These are phyloP conservation scores for Naganishia sp. DNA, from an alignment of 1,284 basidiomycete genomes.

Conservation along the genomic window DNA sequence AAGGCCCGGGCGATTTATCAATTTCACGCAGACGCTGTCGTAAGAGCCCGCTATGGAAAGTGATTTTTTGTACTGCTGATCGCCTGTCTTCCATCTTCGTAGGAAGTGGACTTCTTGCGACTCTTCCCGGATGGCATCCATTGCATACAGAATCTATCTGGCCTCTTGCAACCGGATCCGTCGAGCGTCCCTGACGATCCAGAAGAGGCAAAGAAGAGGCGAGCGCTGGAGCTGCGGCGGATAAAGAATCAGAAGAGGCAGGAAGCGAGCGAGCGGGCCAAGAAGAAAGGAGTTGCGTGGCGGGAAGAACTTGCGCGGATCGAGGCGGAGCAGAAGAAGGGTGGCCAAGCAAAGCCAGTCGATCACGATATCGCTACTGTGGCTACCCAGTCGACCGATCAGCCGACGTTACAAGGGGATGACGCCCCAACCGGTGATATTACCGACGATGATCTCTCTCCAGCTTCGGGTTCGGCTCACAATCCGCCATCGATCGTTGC, in stretches of 20 bases:
- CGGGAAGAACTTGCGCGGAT: neutral
- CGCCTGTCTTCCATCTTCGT: neutral
- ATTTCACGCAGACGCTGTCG: constrained; percentile 15
- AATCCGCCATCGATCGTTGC: too few species aligned
- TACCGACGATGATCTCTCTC: too few species aligned
- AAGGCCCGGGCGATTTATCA: neutral
- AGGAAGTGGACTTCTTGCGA: constrained; percentile 14
- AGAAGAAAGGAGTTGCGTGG: neutral
- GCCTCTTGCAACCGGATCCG: neutral
- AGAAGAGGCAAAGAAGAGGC: neutral
- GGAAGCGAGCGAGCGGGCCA: neutral
- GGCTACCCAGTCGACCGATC: neutral
- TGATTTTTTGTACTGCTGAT: neutral
- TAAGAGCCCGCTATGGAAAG: neutral
- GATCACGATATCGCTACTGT: neutral
- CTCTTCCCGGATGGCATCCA: constrained; percentile 20
- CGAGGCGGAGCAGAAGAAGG: neutral
- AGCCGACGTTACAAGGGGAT: neutral
- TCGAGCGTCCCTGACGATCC: neutral
- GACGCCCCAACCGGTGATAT: too few species aligned
- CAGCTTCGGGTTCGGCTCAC: too few species aligned
- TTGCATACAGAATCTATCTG: constrained; percentile 3
- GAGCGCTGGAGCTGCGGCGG: neutral
- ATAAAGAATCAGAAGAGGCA: neutral
- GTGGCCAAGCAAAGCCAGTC: neutral